Evolutionary conservation across 345 rosid genomes (phyloP).

Genomic region (Camelina laxa): DNA sequence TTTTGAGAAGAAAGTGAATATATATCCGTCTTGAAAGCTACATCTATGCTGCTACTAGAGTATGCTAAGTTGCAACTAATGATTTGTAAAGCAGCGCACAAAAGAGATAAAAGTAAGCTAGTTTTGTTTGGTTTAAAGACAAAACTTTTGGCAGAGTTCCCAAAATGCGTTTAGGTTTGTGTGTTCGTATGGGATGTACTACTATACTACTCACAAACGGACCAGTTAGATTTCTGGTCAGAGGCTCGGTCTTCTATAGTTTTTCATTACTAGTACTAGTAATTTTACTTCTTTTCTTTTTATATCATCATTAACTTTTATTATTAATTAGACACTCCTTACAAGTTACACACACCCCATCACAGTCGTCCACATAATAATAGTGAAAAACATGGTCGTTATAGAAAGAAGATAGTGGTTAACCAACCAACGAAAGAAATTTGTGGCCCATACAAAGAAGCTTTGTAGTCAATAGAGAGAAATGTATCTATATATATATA

Average conservation of each 20-base stretch:
- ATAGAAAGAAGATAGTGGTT: conserved; percentile 12
- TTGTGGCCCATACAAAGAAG: conserved; percentile 29
- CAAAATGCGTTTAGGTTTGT: conserved; percentile 32
- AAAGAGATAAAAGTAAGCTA: conserved; percentile 24
- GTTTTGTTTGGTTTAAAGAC: conserved; percentile 20
- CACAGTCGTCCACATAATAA: neutral
- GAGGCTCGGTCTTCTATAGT: conserved; percentile 38
- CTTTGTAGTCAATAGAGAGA: neutral
- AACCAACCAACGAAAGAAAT: neutral
- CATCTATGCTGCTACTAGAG: conserved; percentile 30
- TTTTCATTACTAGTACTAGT: neutral
- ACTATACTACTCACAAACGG: neutral
- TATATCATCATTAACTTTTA: neutral
- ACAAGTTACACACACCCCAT: conserved; percentile 34
- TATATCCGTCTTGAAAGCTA: conserved; percentile 15
- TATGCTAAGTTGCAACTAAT: conserved; percentile 25
- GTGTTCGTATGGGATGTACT: conserved; percentile 22
- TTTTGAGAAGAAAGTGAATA: conserved; percentile 14
- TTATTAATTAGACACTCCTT: neutral
- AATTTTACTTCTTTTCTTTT: too few relatives aligned
- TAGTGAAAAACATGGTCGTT: conserved; percentile 7
- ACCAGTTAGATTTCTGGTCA: conserved; percentile 32
- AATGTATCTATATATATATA: too few relatives aligned
- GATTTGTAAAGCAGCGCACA: conserved; percentile 15
- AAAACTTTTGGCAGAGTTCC: conserved; percentile 28